phyloP scores from a whole-genome alignment of 768 basidiomycete species.

The Kwoniella heveanensis region DNA sequence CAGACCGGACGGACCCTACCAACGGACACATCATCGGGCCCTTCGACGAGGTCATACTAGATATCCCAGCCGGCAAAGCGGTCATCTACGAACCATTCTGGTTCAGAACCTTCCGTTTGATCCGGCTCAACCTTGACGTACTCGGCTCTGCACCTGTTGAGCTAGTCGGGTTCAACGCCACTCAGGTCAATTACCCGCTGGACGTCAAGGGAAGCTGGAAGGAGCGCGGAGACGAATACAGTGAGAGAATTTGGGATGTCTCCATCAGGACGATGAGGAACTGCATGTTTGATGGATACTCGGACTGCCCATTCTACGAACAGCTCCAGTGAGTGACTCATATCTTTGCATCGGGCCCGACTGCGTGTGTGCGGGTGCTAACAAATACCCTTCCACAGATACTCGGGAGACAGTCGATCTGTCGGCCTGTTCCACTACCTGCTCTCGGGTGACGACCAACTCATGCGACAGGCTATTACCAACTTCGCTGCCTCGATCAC shows the following conservation, averaged over 20 bases:
- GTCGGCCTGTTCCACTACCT: slow-evolving; percentile 39
- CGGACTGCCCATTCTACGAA: slow-evolving; percentile 45
- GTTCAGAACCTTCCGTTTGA: slow-evolving; percentile 20
- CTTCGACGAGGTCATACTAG: slow-evolving; percentile 15
- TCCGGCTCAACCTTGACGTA: slow-evolving; percentile 15
- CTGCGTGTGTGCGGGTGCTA: too few species aligned
- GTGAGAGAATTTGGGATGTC: slow-evolving; percentile 33
- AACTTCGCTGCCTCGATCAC: slow-evolving; percentile 35
- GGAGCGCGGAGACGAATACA: slow-evolving; percentile 20
- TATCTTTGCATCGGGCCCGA: too few species aligned
- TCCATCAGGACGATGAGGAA: slow-evolving; percentile 37
- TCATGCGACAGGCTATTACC: slow-evolving; percentile 34
- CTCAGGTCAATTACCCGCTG: slow-evolving; percentile 36
- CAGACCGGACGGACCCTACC: slow-evolving; percentile 14
- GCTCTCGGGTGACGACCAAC: slow-evolving; percentile 37
- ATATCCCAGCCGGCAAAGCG: slow-evolving; percentile 13
- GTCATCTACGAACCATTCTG: slow-evolving; percentile 29
- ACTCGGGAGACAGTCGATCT: slow-evolving; percentile 40
- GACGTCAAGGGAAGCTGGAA: slow-evolving; percentile 29
- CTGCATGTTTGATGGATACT: slow-evolving; percentile 43
- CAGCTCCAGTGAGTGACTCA: slow-evolving; percentile 38
- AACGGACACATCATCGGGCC: slow-evolving; percentile 20
- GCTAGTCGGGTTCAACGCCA: slow-evolving; percentile 21
- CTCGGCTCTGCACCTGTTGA: slow-evolving; percentile 1
- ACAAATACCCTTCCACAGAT: slow-evolving; percentile 4